Evolutionary conservation across 1,284 basidiomycete species (phyloP).

Genomic region (Sanghuangporus sanghuang): DNA sequence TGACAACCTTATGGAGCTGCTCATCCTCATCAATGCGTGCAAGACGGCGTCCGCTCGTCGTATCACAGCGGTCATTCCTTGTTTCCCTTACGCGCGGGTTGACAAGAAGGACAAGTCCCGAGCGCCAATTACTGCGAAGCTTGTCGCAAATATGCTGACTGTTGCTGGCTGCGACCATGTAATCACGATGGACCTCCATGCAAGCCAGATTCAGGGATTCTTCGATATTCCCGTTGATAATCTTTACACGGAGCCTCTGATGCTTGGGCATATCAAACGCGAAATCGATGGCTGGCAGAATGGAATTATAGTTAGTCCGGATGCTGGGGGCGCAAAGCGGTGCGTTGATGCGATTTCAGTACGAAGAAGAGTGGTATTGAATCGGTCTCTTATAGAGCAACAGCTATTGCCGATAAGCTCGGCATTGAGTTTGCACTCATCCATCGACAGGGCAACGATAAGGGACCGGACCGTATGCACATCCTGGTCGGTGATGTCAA

Average conservation of each 20-base stretch:
- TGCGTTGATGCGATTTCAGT: slow-evolving; percentile 34
- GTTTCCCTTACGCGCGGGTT: slow-evolving; percentile 94
- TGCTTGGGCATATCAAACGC: slow-evolving; percentile 87
- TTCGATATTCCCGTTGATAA: slow-evolving; percentile 99
- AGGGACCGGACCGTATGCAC: slow-evolving; percentile 80
- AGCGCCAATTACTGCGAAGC: slow-evolving; percentile 97
- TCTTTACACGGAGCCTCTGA: slow-evolving; percentile 83
- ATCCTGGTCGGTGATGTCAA: slow-evolving; percentile 95
- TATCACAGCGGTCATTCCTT: slow-evolving; percentile 98
- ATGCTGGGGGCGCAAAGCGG: slow-evolving; percentile 98
- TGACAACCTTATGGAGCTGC: slow-evolving; percentile 87
- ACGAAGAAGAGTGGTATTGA: not conserved
- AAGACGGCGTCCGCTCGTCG: slow-evolving; percentile 95
- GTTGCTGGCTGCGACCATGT: slow-evolving; percentile 98
- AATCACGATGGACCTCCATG: slow-evolving; percentile 98
- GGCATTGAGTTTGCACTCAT: slow-evolving; percentile 96
- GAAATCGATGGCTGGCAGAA: slow-evolving; percentile 86
- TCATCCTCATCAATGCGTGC: slow-evolving; percentile 90
- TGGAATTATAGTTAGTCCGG: slow-evolving; percentile 92
- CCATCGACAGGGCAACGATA: slow-evolving; percentile 74
- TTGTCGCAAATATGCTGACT: slow-evolving; percentile 95
- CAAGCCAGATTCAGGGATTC: slow-evolving; percentile 98
- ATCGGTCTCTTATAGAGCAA: slow-evolving; percentile 54
- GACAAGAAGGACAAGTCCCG: slow-evolving; percentile 98
- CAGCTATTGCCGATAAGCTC: slow-evolving; percentile 92